Evolutionary conservation across 192 early-diverging fungal species (phyloP).

Genomic region (Blastocladiella britannica): DNA sequence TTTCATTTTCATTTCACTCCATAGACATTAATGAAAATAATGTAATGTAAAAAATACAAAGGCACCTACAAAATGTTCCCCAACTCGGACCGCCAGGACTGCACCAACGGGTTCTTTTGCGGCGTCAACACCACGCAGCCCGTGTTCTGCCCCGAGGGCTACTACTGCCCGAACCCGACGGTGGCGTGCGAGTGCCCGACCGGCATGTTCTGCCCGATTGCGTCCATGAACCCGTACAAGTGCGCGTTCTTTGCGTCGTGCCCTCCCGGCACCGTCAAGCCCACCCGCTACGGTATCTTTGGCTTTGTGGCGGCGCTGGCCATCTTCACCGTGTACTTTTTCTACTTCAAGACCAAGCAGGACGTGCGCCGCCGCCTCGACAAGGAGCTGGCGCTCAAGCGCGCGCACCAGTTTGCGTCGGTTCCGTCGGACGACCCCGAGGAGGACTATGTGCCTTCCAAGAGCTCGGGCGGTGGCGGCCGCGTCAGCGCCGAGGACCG

Average conservation of each 20-base stretch:
- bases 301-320: neutral
- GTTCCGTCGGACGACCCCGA: too few relatives aligned
- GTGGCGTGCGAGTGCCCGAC: conserved; percentile 23
- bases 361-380: conserved; percentile 7
- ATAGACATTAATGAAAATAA: too few relatives aligned
- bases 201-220: conserved; percentile 28
- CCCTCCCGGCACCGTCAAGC: neutral
- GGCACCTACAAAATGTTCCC: too few relatives aligned
- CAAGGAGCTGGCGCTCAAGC: too few relatives aligned
- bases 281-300: conserved; percentile 1
- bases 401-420: too few relatives aligned
- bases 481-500: too few relatives aligned
- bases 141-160: conserved; percentile 33
- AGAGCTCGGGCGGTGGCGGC: too few relatives aligned
- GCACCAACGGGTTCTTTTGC: conserved; percentile 21
- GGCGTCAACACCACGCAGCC: conserved; percentile 30
- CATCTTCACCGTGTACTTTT: neutral
- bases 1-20: too few relatives aligned
- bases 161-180: conserved; percentile 27
- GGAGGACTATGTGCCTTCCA: too few relatives aligned
- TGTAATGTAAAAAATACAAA: too few relatives aligned
- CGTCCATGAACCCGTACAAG: conserved; percentile 15
- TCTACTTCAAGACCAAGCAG: neutral
- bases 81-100: neutral
- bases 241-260: neutral